Percentiles rank a stretch among this genome's conserved stretches.
Evolutionary conservation across 2,329 filamentous ascomycete genomes (phyloP).

Genomic region (Chaetoscypha palmicola): DNA sequence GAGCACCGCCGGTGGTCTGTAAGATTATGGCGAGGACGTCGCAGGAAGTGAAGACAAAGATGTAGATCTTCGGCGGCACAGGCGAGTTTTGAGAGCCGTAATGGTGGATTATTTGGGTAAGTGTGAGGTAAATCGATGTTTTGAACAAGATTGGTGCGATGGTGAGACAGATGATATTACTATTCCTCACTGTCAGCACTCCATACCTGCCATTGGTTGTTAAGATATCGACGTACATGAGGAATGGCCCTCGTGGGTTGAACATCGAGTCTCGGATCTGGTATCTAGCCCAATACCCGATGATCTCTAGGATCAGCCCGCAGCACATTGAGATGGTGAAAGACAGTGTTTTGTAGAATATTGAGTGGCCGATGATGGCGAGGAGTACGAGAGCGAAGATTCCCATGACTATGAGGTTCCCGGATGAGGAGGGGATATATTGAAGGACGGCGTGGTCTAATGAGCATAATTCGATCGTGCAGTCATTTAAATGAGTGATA

Average conservation of each 20-base stretch:
- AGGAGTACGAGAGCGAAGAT: conserved; percentile 17
- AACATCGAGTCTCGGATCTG: conserved; percentile 22
- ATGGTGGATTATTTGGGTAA: conserved; percentile 46
- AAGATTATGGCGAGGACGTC: conserved; percentile 51
- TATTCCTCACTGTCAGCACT: no score
- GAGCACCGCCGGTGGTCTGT: conserved; percentile 49
- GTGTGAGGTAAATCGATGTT: conserved; percentile 53
- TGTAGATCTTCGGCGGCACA: conserved; percentile 42
- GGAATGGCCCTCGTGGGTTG: conserved; percentile 14
- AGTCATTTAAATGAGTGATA: no score
- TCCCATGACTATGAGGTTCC: conserved; percentile 29
- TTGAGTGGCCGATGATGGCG: conserved; percentile 17
- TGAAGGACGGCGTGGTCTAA: no score
- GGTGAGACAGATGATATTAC: conserved; percentile 46
- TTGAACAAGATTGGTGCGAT: conserved; percentile 43
- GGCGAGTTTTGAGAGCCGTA: conserved; percentile 42
- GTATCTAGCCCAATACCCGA: conserved; percentile 46
- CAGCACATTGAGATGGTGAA: conserved; percentile 46
- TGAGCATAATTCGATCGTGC: no score
- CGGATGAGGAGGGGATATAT: no score
- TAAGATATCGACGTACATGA: conserved; percentile 16
- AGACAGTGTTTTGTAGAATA: conserved; percentile 48
- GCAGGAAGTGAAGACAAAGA: conserved; percentile 38
- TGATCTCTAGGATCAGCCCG: conserved; percentile 47
- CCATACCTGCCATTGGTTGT: no score